Base-by-base conservation (phyloP, 129 eudicot species). In the Deinandra increscens region DNA sequence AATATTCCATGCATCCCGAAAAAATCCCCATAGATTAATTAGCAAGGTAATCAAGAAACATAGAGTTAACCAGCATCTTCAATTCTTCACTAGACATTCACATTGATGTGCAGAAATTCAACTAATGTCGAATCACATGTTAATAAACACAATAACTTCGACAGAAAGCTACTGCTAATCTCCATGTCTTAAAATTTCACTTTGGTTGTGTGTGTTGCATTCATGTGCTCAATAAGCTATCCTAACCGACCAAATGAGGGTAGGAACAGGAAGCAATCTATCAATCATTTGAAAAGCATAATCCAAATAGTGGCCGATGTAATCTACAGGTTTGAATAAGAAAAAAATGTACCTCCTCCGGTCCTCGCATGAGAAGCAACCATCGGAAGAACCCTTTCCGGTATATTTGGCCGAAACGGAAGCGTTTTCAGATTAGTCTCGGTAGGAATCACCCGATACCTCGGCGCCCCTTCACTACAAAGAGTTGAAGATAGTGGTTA, bases 361-460 rank as follows among this genome's bases (percentile, higher is more conserved):
- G 78, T 75, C 75, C 78, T 82, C 9, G 89, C n/a, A 55, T 78
- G 78, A 63, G 82, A 50, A 13, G 83, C 82, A 19, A 82, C 81
- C 53, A 84, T 36, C 14, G 93, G 90, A 26, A 86, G 77, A 63
- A 84, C 83, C 69, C 68, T 77, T 2, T 86, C 81, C 1, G 93
- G 93, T 29, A 83, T 79, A 76, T 84, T 83, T 0, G 89, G 81
- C 39, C 81, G 81, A 75, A 79, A 71, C 20, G 96, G 91, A 5
- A 84, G 87, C 22, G 79, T 79, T 67, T 89, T 86, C 42, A 93
- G 95, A 78, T 93, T 95, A 49, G 97, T 93, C 79, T 87, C 95
- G 18, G 91, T 82, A 14, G 97, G 97, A 72, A 93, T 86, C 84
- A 89, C 81, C 66, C 87, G 78, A 70, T 93, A 93, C 81, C 86